Percentiles rank a stretch among this genome's conserved stretches.
Conservation (phyloP, 768 basidiomycete species). For the Rhizopogon roseolus region DNA sequence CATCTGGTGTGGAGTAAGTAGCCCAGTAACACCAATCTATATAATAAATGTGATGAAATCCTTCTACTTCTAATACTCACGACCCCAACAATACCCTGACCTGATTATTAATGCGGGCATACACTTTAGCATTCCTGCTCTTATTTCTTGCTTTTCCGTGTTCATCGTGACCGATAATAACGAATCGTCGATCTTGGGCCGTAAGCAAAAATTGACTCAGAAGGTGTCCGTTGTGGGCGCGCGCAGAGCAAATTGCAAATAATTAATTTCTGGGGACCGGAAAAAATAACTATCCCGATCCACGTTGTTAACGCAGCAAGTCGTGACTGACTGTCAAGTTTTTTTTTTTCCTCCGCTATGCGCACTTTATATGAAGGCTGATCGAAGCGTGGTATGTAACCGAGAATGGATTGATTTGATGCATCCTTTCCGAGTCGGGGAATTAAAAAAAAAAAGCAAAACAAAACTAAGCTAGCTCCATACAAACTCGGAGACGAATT, state of each 20-base stretch:
- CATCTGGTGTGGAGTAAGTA: background rate
- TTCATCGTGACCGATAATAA: no score
- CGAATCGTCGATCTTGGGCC: background rate
- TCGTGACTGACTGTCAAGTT: no score
- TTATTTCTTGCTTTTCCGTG: no score
- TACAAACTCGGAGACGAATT: background rate
- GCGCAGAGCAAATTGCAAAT: background rate
- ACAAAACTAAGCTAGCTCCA: no score
- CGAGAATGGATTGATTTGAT: background rate
- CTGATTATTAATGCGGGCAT: no score
- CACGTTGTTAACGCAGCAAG: no score
- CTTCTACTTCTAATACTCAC: constrained; percentile 1
- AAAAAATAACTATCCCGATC: background rate
- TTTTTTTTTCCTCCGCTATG: no score
- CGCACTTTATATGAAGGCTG: background rate
- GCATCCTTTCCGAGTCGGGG: no score
- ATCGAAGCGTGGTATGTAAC: background rate
- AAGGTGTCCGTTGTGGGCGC: background rate
- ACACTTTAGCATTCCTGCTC: background rate
- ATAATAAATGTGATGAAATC: background rate
- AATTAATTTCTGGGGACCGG: background rate
- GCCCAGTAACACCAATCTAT: no score
- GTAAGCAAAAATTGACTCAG: background rate
- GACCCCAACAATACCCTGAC: background rate
- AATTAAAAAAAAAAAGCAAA: no score